Base-by-base conservation (phyloP, 441 rosid genomes). In the California macrophylla region DNA sequence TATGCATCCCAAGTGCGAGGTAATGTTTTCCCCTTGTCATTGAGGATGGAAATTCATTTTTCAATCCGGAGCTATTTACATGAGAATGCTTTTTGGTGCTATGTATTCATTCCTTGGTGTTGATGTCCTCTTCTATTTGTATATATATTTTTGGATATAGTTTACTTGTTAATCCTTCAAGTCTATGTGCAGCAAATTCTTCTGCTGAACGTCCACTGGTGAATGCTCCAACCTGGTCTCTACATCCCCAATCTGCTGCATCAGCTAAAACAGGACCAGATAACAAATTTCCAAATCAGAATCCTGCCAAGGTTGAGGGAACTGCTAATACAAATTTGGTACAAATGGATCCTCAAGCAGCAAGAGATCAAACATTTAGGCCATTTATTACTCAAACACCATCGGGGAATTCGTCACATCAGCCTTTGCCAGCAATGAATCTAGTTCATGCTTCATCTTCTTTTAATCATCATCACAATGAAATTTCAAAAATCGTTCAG, bases 401-500 rank as follows among this genome's bases (percentile, higher is more conserved):
- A 45, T 54, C 85, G 12, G 84, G 83, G 76, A 82, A 78, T 78
- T 78, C 79, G 65, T 80, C 86, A 12, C 76, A 88, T 78, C 95
- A 85, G 73, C 78, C 92, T 34, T 66, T 73, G 69, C 96, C 90
- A 76, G 88, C 86, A 18, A 67, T 79, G 79, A 82, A 76, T 70
- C 73, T 72, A 76, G 81, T 76, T 61, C 89, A 86, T 68, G 68
- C 89, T 67, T 74, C 89, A 69, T 70, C 82, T 79, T 70, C 82
- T 78, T 62, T 69, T 47, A 82, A 80, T 75, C 84, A 69, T 78
- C 97, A 90, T 81, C 70, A 56, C 69, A n/a, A n/a, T n/a, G 96
- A 87, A 77, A 87, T 92, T 81, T 90, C 87, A 38, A 87, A 81
- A 83, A 76, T 83, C 64, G 81, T 94, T 79, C 90, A 89, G 70